A percentile compares a stretch with the other conserved stretches of the same genome.
Conservation (phyloP, 2,329 filamentous ascomycete species). For the Didymosphaeria variabile region DNA sequence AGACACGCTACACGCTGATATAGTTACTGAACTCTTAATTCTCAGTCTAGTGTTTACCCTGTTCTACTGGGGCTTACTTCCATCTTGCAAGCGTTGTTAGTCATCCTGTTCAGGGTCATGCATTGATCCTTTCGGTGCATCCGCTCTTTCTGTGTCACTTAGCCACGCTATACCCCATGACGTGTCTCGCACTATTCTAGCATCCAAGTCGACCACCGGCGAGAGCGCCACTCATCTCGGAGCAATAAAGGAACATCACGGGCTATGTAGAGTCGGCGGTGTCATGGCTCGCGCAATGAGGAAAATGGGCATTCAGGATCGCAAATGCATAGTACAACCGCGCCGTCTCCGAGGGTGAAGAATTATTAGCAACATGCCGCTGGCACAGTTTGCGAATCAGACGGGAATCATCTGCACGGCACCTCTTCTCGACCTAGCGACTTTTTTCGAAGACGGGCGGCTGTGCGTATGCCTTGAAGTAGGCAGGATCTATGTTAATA, state of each 20-base stretch:
- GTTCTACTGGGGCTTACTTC: background rate
- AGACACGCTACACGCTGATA: conserved; percentile 11
- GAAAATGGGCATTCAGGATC: background rate
- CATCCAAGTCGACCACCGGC: conserved; percentile 2
- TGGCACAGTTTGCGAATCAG: conserved; percentile 28
- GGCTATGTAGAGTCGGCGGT: conserved; percentile 1
- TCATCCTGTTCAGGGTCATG: background rate
- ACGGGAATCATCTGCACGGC: conserved; percentile 27
- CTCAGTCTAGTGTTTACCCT: background rate
- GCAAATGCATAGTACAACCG: background rate
- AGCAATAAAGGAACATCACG: conserved; percentile 7
- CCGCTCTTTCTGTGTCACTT: background rate
- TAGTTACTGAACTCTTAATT: background rate
- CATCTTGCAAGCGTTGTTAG: background rate
- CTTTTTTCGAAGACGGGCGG: conserved; percentile 32
- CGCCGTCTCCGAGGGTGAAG: background rate
- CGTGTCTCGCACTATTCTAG: background rate
- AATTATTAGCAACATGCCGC: conserved; percentile 12
- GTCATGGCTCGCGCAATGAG: background rate
- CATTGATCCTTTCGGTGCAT: background rate
- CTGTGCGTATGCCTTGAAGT: conserved; percentile 27
- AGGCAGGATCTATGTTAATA: conserved; percentile 6
- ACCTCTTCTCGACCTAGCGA: conserved; percentile 33
- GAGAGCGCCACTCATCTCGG: background rate
- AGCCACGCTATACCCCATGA: background rate